phyloP scores from a whole-genome alignment of 2,329 filamentous ascomycete species.

The Dothiorella sarmentorum region DNA sequence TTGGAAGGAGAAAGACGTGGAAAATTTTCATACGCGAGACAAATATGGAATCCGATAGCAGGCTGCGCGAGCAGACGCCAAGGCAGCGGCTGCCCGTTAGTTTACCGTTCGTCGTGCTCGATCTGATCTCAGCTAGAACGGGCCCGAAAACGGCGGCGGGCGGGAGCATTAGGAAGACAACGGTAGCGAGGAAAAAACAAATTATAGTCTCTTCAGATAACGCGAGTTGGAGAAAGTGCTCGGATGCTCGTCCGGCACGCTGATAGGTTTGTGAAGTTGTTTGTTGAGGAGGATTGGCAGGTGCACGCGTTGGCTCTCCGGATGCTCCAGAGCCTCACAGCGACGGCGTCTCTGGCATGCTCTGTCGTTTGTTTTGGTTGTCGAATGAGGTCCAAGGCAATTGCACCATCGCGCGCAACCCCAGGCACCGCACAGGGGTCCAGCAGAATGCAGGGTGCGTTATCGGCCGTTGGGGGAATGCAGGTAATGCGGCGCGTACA shows the following conservation, averaged over 20 bases:
- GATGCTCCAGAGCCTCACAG: background rate
- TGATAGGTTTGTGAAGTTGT: background rate
- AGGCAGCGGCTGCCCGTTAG: background rate
- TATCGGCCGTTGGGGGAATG: constrained; percentile 13
- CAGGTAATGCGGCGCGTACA: constrained; percentile 9
- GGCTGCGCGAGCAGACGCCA: no score
- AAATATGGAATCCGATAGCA: background rate
- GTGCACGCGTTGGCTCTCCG: background rate
- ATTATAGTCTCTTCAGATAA: background rate
- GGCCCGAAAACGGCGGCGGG: constrained; percentile 9
- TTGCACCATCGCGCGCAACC: background rate
- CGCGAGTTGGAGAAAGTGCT: background rate
- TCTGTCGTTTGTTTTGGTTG: background rate
- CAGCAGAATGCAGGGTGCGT: constrained; percentile 8
- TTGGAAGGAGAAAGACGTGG: background rate
- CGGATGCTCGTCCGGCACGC: background rate
- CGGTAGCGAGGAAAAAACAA: background rate
- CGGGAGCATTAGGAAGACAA: background rate
- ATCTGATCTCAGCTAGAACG: background rate
- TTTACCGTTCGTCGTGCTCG: background rate
- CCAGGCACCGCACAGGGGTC: constrained; percentile 4
- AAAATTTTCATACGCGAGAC: background rate
- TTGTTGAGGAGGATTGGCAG: constrained; percentile 14
- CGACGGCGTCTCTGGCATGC: constrained; percentile 2
- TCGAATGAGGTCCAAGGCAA: background rate